Evolutionary conservation across 495 filamentous ascomycete genomes (phyloP), one percentile per base, ranked within the genome.

Genomic region (Sporormia fimetaria): DNA sequence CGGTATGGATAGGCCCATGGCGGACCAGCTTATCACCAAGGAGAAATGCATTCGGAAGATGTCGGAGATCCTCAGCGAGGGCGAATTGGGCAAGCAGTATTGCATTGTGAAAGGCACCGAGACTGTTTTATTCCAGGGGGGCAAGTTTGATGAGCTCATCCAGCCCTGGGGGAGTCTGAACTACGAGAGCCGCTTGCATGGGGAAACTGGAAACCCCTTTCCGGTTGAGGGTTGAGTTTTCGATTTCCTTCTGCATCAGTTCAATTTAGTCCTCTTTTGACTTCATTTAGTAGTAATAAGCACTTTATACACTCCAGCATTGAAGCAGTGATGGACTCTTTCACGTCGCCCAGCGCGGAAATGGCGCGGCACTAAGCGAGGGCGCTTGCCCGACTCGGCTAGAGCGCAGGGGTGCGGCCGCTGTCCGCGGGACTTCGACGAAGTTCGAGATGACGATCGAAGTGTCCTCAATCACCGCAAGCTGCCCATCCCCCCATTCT

Each of bases 71-170:
- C 30, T 36, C 31, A 25, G 9, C 4, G 31, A 44, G 32, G 33
- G 33, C 5, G n/a, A 18, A 14, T 14, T 36, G 7, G 40, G 40
- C 9, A 18, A 37, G 17, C 20, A 11, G 3, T 44, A 44, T 37
- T 44, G 40, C 29, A 15, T 36, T 4, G 30, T 34, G 6, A 18
- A 44, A n/a, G 40, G 40, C 9, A 28, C 20, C 11, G 20, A 27
- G 40, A n/a, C 18, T 29, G 30, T 36, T 30, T 29, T 35, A 22
- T 21, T 16, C 6, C 12, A 20, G 40, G 30, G 32, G 11, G 21
- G 31, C 12, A 20, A 7, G 32, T 21, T 4, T 4, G n/a, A 27
- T 30, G 7, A 21, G 23, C 6, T 3, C 37, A 29, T 26, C 2
- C 27, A 37, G 4, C 14, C 9, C 12, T 44, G 4, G 25, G 33